Evolutionary conservation across 345 rosid species (phyloP), one percentile per base, ranked within the genome.

Genomic region (Excoecaria agallocha): DNA sequence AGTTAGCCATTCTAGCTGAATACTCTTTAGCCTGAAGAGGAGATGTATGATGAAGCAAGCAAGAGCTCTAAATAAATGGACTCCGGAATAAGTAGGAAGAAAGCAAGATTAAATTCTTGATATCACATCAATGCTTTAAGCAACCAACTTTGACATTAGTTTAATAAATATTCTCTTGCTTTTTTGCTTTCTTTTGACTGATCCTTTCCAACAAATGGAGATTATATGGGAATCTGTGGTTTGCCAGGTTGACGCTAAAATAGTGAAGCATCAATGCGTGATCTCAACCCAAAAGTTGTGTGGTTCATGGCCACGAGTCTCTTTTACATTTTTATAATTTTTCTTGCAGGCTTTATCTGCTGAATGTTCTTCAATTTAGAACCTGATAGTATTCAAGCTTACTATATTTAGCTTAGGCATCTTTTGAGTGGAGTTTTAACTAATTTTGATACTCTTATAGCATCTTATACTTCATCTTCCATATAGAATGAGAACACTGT

Each of bases 41-140:
- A 50, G 54, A 13, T 12, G 64, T 11, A 12, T 39, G 41, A 25
- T 11, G 16, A 30, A 54, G 39, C 2, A 17, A 1, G 16, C 6
- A 43, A 48, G 48, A 46, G 54, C 69, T 63, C 74, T 69, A 45
- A 68, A 57, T 57, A 74, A 48, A 66, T 51, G 63, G 66, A 74
- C 68, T 70, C 55, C 39, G 52, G 85, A 82, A 81, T 74, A 84
- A 87, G 85, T 75, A 81, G 81, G 76, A 41, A 75, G 68, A 85
- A 85, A 87, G 90, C 85, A 83, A 80, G 86, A 84, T 82, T 78
- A 83, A 84, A 85, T 82, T 87, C 88, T 84, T 73, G 77, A 78
- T 30, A 79, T 85, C 89, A 81, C 79, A 87, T 84, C 86, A 73
- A 79, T 69, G 82, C 87, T 87, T 81, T 81, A 80, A 83, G 86